Evolutionary conservation across 1,139 yeast species (phyloP).

Genomic region (Yamadazyma taylorii): DNA sequence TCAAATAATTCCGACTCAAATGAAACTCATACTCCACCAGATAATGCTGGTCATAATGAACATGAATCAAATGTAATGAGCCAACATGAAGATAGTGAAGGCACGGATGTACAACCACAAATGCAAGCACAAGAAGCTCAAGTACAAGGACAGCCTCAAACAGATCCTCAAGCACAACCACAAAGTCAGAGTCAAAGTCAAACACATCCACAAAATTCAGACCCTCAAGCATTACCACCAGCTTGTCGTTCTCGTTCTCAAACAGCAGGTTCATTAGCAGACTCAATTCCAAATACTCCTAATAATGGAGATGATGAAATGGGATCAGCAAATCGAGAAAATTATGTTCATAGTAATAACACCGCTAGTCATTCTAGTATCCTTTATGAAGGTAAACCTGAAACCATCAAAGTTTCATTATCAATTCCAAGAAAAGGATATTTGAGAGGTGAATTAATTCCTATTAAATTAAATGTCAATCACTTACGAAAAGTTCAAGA

Average conservation of each 20-base stretch:
- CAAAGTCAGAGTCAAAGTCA: conserved; percentile 2
- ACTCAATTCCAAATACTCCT: conserved; percentile 1
- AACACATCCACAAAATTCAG: too few species aligned
- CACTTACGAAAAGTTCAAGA: conserved; percentile 74
- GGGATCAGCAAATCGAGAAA: not conserved
- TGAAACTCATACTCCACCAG: not conserved
- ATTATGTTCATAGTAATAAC: not conserved
- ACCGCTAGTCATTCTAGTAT: not conserved
- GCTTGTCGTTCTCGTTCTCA: not conserved
- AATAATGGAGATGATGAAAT: not conserved
- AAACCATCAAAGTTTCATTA: conserved; percentile 53
- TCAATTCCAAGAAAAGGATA: conserved; percentile 69
- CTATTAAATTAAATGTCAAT: conserved; percentile 62
- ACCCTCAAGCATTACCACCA: conserved; percentile 1
- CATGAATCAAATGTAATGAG: not conserved
- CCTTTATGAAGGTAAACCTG: conserved; percentile 16
- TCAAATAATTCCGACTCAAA: conserved; percentile 35
- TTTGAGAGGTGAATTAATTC: conserved; percentile 74
- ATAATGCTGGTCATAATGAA: not conserved
- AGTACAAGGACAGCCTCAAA: too few species aligned
- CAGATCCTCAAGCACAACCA: conserved; percentile 4
- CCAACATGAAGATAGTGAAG: too few species aligned
- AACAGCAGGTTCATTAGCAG: not conserved
- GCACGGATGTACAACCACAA: too few species aligned
- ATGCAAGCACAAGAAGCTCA: too few species aligned